Base-by-base conservation (phyloP, 2,329 filamentous ascomycete genomes). In the Hypoxylon sp. region DNA sequence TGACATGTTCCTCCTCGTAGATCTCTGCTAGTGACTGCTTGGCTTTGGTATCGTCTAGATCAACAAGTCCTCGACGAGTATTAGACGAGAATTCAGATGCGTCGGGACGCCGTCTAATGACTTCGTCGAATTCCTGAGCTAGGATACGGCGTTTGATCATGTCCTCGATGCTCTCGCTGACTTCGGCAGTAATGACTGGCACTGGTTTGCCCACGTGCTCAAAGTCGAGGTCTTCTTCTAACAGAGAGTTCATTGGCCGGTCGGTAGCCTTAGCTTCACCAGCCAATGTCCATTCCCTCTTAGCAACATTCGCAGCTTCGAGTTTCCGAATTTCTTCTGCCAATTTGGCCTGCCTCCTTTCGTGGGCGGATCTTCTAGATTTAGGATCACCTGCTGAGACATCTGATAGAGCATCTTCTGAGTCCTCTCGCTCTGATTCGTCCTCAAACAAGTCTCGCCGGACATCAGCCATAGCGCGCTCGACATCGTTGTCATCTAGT, bases 221-320 rank as follows among this genome's bases (percentile, higher is more conserved):
- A 77, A 98, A 99, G 72, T 98, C 95, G 26, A 99, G 87, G 75
- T 98, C 94, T 81, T 98, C 90, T 78, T 98, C 94, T 0, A 99
- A 88, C 2, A 99, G 87, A 0, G 95, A 98, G 83, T 99, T 98
- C 59, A 94, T 79, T 0, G 96, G 96, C 37, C 96, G 88, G 73
- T 96, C 93, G 0, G 86, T 85, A 1, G 93, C 95, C 53, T 90
- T 87, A 3, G 94, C 94, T 84, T 99, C 96, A 76, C 96, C 96
- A 9, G 92, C 88, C 57, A 98, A 83, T 17, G 93, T 92, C 96
- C 96, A 99, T 76, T 95, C 90, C 65, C 94, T 91, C 81, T 97
- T 97, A 31, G 93, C 92, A 0, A 98, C 91, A 60, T 94, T 95
- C 29, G 91, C 93, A 3, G 93, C 90, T 84, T 99, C 96, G 17